Percentiles rank a stretch among this genome's conserved stretches.
Evolutionary conservation across 371 early-diverging fungal species (phyloP).

Genomic region (Cokeromyces recurvatus): DNA sequence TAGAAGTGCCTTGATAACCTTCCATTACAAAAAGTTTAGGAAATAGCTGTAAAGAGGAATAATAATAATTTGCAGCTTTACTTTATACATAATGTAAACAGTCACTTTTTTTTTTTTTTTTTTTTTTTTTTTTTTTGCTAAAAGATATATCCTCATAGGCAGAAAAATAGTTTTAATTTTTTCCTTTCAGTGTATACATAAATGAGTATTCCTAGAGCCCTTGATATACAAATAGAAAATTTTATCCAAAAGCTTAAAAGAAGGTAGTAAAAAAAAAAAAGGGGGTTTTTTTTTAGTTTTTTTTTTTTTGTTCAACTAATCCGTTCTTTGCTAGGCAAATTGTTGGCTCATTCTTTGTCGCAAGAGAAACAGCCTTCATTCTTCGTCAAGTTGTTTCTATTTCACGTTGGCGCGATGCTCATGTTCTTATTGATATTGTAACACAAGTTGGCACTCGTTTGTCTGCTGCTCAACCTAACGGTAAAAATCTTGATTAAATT

Average conservation of each 20-base stretch:
- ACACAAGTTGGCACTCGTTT: conserved; percentile 66
- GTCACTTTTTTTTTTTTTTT: neutral
- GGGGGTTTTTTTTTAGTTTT: too few species aligned
- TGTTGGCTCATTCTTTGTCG: conserved; percentile 68
- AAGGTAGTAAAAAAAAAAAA: conserved; percentile 37
- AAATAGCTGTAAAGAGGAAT: neutral
- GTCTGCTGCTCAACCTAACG: conserved; percentile 79
- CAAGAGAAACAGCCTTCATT: conserved; percentile 77
- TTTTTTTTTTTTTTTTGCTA: neutral
- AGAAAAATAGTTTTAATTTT: neutral
- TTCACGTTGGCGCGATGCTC: conserved; percentile 68
- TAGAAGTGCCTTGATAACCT: conserved; percentile 39
- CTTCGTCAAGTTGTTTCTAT: conserved; percentile 75
- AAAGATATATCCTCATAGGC: too few species aligned
- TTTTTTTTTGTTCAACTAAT: neutral
- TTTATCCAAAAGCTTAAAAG: conserved; percentile 53
- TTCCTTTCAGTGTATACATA: neutral
- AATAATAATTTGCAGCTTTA: too few species aligned
- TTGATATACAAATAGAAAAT: conserved; percentile 44
- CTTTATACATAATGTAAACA: neutral
- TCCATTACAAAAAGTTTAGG: conserved; percentile 23
- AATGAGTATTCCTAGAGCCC: conserved; percentile 26
- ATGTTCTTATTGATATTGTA: conserved; percentile 57
- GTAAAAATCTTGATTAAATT: too few species aligned
- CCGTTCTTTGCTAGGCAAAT: conserved; percentile 52